A percentile compares a stretch with the other conserved stretches of the same genome.
These are phyloP conservation scores for Domatiomyces catenatus DNA, from an alignment of 2,329 filamentous ascomycete genomes.

Conservation along the genomic window DNA sequence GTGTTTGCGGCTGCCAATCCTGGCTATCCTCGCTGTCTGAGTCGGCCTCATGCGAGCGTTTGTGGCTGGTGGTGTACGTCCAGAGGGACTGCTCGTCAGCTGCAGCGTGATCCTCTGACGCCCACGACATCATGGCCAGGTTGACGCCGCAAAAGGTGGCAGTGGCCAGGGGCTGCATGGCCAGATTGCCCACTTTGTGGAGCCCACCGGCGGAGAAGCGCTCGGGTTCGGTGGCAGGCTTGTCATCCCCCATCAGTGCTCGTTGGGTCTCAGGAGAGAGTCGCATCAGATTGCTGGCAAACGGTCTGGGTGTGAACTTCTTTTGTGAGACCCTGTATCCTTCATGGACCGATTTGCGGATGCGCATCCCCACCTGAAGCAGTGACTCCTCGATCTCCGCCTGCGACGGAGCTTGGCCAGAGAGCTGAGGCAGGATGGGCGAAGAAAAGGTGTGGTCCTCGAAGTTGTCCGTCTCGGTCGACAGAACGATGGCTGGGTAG, in stretches of 20 bases:
- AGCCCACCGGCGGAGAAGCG: slow-evolving; percentile 41
- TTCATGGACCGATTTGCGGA: slow-evolving; percentile 83
- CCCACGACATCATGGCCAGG: slow-evolving; percentile 20
- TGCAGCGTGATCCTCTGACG: slow-evolving; percentile 23
- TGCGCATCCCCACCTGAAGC: slow-evolving; percentile 83
- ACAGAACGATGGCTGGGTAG: slow-evolving; percentile 17
- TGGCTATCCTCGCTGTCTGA: slow-evolving; percentile 25
- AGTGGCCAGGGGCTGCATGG: slow-evolving; percentile 38
- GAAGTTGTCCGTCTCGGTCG: slow-evolving; percentile 12
- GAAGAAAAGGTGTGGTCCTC: slow-evolving; percentile 13
- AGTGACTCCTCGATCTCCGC: slow-evolving; percentile 58
- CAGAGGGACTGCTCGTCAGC: slow-evolving; percentile 24
- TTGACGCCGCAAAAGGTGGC: slow-evolving; percentile 16
- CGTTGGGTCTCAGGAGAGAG: slow-evolving; percentile 16
- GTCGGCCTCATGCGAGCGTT: slow-evolving; percentile 28
- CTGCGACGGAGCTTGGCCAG: slow-evolving; percentile 25
- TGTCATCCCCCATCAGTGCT: slow-evolving; percentile 7
- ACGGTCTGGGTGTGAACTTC: slow-evolving; percentile 17
- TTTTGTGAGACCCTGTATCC: slow-evolving; percentile 54
- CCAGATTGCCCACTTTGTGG: slow-evolving; percentile 56
- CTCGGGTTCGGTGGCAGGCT: slow-evolving; percentile 4
- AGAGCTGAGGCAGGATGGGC: slow-evolving; percentile 24
- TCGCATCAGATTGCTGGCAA: slow-evolving; percentile 10
- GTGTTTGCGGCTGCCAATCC: slow-evolving; percentile 14
- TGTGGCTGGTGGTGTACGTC: slow-evolving; percentile 23